These are phyloP conservation scores for Apiospora sp. DNA, from an alignment of 2,329 filamentous ascomycete species.

Conservation along the genomic window DNA sequence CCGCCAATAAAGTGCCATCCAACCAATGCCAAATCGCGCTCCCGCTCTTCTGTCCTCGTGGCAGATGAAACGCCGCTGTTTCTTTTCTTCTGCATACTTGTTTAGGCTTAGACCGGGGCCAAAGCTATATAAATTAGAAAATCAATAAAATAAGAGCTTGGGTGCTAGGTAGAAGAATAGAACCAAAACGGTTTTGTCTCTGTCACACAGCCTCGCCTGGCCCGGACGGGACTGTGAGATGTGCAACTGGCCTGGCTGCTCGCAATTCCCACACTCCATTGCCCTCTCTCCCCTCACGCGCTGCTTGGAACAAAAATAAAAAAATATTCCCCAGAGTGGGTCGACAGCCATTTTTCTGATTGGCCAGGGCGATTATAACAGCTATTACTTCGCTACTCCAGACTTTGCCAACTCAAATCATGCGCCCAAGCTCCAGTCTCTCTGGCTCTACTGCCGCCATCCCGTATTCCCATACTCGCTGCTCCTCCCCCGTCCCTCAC, in stretches of 20 bases:
- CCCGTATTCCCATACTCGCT: constrained; percentile 27
- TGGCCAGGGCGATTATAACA: constrained; percentile 42
- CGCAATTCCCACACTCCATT: neutral
- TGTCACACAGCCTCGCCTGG: constrained; percentile 19
- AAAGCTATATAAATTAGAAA: neutral
- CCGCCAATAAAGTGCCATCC: neutral
- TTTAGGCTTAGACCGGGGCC: constrained; percentile 15
- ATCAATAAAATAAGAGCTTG: too few relatives aligned
- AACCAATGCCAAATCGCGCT: neutral
- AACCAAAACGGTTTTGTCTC: constrained; percentile 18
- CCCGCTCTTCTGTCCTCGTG: neutral
- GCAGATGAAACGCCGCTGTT: constrained; percentile 16
- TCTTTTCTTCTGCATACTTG: constrained; percentile 3
- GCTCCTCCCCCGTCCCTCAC: constrained; percentile 26
- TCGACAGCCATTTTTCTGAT: constrained; percentile 50
- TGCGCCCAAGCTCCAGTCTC: constrained; percentile 18
- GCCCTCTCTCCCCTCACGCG: constrained; percentile 28
- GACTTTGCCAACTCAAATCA: constrained; percentile 33
- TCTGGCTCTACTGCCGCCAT: constrained; percentile 4
- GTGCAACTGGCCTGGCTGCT: neutral
- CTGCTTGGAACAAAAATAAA: constrained; percentile 32
- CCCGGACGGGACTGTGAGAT: neutral
- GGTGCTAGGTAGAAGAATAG: neutral
- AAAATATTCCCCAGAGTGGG: constrained; percentile 36
- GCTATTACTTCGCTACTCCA: constrained; percentile 30